A percentile compares a stretch with the other conserved stretches of the same genome.
Conservation (phyloP, 805 yeast species). For the Blastobotrys peoriensis region DNA sequence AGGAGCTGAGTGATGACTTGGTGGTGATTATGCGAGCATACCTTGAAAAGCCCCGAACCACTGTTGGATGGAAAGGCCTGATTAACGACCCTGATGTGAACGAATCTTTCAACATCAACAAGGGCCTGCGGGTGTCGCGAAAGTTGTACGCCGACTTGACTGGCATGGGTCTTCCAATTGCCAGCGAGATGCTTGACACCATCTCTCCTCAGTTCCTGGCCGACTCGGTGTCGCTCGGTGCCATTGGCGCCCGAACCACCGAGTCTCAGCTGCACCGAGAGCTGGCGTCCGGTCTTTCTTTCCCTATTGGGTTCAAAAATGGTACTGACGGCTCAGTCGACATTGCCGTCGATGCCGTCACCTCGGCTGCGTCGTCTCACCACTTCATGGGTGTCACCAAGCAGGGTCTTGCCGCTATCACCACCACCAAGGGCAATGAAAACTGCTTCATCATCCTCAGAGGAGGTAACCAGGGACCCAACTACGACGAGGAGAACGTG, state of each 20-base stretch:
- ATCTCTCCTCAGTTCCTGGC: constrained; percentile 93
- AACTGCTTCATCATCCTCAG: constrained; percentile 91
- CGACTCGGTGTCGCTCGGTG: constrained; percentile 89
- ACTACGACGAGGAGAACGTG: constrained; percentile 79
- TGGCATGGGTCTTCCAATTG: constrained; percentile 78
- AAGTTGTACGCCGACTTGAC: constrained; percentile 79
- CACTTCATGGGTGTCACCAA: constrained; percentile 97
- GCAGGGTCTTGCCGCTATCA: constrained; percentile 94
- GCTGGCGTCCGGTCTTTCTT: constrained; percentile 94
- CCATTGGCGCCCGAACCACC: constrained; percentile 98
- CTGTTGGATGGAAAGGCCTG: constrained; percentile 98
- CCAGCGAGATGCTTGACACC: constrained; percentile 96
- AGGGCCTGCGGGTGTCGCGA: constrained; percentile 85
- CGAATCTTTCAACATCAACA: constrained; percentile 88
- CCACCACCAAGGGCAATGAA: constrained; percentile 91
- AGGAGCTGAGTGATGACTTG: constrained; percentile 68
- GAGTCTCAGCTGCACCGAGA: constrained; percentile 98
- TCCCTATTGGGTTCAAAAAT: constrained; percentile 98
- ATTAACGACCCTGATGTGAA: constrained; percentile 95
- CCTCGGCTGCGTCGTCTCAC: constrained; percentile 86
- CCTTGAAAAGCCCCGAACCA: constrained; percentile 96
- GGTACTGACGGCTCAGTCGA: constrained; percentile 95
- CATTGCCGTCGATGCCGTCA: constrained; percentile 91
- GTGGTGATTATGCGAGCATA: constrained; percentile 94
- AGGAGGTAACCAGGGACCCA: constrained; percentile 93